Base-by-base conservation (phyloP, 306 rosid genomes). In the Lathyrus oleraceus region DNA sequence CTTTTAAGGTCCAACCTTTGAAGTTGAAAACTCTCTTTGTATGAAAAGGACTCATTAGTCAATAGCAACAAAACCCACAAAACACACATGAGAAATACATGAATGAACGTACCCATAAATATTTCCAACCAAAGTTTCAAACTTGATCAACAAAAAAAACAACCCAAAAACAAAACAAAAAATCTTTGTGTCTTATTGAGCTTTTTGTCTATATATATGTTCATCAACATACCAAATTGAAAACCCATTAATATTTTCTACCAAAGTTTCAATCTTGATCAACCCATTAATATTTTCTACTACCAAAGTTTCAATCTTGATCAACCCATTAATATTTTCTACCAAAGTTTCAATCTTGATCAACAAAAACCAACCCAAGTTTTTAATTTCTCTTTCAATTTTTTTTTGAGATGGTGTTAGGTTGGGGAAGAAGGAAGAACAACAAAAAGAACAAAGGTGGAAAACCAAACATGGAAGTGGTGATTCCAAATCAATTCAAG, bases 401-500 rank as follows among this genome's bases (percentile, higher is more conserved):
- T n/a, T n/a, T 21, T 43, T 10, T 69, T 44, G n/a, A 58, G 42
- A 75, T 89, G 96, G 85, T 80, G 70, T 72, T 87, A 7, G 89
- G 96, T 3, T 89, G 89, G 89, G 63, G 85, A 36, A 76, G 87
- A 48, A 84, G 64, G 74, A 47, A 59, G 14, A 42, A 54, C 54
- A 21, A 49, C 42, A 53, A 53, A 10, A 69, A 39, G 30, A 72
- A 10, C 7, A 72, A 68, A 7, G 65, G 45, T 11, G 59, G 58
- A 10, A 76, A 68, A 56, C 71, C 62, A 4, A 78, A 56, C 1
- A 4, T 67, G 69, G 94, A 86, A 53, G 17, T 85, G 8, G 82
- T 76, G 72, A 64, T 81, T 40, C 95, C 96, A 0, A 84, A 78
- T 76, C 84, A 86, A 39, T 90, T 86, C 64, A 69, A 44, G 8